Conservation (phyloP, 164 flowering plant species). For the Tetrastigma voinierianum region DNA sequence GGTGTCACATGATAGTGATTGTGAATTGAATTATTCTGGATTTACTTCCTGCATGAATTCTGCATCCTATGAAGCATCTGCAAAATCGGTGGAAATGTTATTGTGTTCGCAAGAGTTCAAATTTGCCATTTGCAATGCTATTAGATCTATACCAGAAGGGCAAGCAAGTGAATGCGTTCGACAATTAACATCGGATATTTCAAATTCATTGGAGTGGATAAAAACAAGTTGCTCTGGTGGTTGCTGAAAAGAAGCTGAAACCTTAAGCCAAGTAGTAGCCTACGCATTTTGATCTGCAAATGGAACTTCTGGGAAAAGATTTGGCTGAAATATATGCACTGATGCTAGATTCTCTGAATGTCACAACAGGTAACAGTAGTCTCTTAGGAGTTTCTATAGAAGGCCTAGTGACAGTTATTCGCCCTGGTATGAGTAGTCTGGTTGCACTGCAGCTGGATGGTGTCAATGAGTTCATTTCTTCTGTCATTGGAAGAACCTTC, state of each 20-base stretch:
- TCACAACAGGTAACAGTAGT: conserved; percentile 65
- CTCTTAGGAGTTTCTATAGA: conserved; percentile 56
- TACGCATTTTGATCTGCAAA: conserved; percentile 25
- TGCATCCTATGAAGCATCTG: conserved; percentile 31
- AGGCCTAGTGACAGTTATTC: conserved; percentile 42
- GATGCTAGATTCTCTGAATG: conserved; percentile 57
- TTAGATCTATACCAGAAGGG: conserved; percentile 82
- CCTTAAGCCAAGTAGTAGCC: conserved; percentile 7
- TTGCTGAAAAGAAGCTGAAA: conserved; percentile 22
- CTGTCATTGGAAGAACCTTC: conserved; percentile 31
- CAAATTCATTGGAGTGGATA: conserved; percentile 73
- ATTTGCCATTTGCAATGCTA: conserved; percentile 47
- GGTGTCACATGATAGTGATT: conserved; percentile 19
- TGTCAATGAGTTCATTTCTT: conserved; percentile 33
- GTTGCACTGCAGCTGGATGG: conserved; percentile 32
- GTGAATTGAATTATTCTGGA: conserved; percentile 17
- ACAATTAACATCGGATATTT: conserved; percentile 52
- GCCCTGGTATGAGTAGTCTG: conserved; percentile 47
- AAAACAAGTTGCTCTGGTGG: conserved; percentile 27
- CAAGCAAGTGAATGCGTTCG: conserved; percentile 66
- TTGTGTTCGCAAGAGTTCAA: conserved; percentile 58
- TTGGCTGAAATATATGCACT: conserved; percentile 66
- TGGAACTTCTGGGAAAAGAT: conserved; percentile 61
- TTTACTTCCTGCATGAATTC: conserved; percentile 14
- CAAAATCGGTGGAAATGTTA: conserved; percentile 48